Conservation (phyloP, 1,284 basidiomycete genomes). For the Ustilago trichophora region DNA sequence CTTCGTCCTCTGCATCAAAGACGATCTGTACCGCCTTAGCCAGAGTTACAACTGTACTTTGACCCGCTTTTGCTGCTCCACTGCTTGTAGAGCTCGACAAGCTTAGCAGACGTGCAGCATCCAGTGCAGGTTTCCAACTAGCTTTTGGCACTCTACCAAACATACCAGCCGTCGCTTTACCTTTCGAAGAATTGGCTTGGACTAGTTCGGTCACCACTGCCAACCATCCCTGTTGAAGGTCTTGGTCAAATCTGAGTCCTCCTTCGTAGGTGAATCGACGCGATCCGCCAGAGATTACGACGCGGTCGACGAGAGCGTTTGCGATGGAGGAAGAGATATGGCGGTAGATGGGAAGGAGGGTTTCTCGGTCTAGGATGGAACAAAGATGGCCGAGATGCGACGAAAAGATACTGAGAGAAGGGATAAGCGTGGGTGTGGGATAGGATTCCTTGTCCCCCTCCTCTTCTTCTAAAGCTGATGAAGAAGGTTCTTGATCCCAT, state of each 20-base stretch:
- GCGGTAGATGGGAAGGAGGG: slow-evolving; percentile 52
- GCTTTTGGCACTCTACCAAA: slow-evolving; percentile 49
- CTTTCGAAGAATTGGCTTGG: not conserved
- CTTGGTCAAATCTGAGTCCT: slow-evolving; percentile 31
- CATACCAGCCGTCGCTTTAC: not conserved
- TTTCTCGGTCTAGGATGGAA: slow-evolving; percentile 39
- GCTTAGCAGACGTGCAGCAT: slow-evolving; percentile 18
- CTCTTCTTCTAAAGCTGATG: not conserved
- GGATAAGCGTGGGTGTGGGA: slow-evolving; percentile 54
- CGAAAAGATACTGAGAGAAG: slow-evolving; percentile 53
- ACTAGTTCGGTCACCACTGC: slow-evolving; percentile 44
- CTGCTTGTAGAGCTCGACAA: slow-evolving; percentile 8
- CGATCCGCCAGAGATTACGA: slow-evolving; percentile 53
- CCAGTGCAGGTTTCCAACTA: slow-evolving; percentile 37
- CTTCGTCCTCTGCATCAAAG: slow-evolving; percentile 16
- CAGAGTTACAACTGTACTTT: slow-evolving; percentile 5
- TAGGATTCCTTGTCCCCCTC: slow-evolving; percentile 19
- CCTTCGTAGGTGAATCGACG: slow-evolving; percentile 25
- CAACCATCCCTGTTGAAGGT: slow-evolving; percentile 56
- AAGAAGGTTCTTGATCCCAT: slow-evolving; percentile 32
- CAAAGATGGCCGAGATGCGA: slow-evolving; percentile 51
- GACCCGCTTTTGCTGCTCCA: not conserved
- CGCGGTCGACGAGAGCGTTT: slow-evolving; percentile 49
- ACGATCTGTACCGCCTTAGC: slow-evolving; percentile 28
- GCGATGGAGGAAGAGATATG: slow-evolving; percentile 31